Percentiles rank a stretch among this genome's conserved stretches.
These are phyloP conservation scores for Penicillium capsulatum DNA, from an alignment of 2,329 filamentous ascomycete genomes.

Conservation along the genomic window DNA sequence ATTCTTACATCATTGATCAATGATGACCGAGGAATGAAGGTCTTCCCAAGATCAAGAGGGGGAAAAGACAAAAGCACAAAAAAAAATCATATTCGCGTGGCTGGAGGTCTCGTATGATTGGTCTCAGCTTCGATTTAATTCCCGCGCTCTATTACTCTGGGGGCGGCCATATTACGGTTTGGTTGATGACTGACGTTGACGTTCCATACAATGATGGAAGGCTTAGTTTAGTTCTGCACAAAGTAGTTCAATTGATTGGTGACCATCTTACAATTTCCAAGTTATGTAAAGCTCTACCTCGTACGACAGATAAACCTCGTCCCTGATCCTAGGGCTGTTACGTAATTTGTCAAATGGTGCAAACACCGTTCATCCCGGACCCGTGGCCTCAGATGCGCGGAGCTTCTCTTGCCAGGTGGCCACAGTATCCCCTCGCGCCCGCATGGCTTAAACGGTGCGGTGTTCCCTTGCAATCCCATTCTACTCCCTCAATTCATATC, in stretches of 20 bases:
- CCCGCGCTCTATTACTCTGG: slow-evolving; percentile 7
- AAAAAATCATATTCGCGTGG: no score
- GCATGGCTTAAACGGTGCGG: slow-evolving; percentile 25
- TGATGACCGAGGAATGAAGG: no score
- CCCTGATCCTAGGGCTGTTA: slow-evolving; percentile 8
- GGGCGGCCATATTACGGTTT: slow-evolving; percentile 9
- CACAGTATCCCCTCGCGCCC: slow-evolving; percentile 25
- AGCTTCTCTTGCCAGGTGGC: slow-evolving; percentile 34
- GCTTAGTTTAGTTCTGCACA: slow-evolving; percentile 16
- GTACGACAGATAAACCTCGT: neutral
- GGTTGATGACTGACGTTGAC: slow-evolving; percentile 12
- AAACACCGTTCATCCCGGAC: slow-evolving; percentile 21
- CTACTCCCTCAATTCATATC: neutral
- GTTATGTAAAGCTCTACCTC: no score
- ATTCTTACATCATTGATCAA: no score
- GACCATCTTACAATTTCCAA: no score
- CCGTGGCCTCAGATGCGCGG: slow-evolving; percentile 24
- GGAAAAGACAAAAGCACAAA: no score
- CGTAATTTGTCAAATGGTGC: slow-evolving; percentile 18
- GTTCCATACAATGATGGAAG: slow-evolving; percentile 16
- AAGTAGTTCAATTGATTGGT: slow-evolving; percentile 12
- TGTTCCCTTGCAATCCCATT: slow-evolving; percentile 4
- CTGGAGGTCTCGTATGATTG: neutral
- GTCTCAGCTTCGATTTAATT: neutral
- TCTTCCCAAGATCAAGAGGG: no score